phyloP scores from a whole-genome alignment of 495 filamentous ascomycete species.

The Aspergillus nanangensis region DNA sequence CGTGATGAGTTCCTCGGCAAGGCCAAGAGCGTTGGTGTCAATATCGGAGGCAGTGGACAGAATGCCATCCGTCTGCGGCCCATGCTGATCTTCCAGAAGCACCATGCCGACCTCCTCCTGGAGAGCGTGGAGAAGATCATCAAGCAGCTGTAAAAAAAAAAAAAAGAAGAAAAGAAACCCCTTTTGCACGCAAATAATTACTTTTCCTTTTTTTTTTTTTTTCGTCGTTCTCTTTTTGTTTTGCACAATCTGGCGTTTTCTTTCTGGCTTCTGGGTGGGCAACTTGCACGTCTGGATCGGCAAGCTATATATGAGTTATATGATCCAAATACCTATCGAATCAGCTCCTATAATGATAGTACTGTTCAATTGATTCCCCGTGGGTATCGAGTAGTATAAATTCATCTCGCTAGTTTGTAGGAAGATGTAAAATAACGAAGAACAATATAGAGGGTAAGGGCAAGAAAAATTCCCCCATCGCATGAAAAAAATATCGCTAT shows the following conservation, averaged over 20 bases:
- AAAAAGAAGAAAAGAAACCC: too few relatives aligned
- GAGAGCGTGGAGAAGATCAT: conserved; percentile 74
- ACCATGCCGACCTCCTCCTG: conserved; percentile 69
- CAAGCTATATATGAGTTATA: conserved; percentile 2
- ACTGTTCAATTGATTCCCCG: not conserved
- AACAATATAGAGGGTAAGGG: not conserved
- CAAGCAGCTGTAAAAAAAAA: conserved; percentile 43
- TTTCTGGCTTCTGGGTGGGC: not conserved
- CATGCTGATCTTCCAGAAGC: conserved; percentile 94
- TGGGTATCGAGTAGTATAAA: conserved; percentile 9
- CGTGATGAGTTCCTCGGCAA: conserved; percentile 80
- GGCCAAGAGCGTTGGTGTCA: conserved; percentile 73
- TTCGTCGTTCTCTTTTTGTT: not conserved
- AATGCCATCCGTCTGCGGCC: conserved; percentile 80
- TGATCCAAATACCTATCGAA: too few relatives aligned
- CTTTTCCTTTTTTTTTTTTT: conserved; percentile 5
- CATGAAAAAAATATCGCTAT: too few relatives aligned
- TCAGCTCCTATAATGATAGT: too few relatives aligned
- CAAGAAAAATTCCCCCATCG: conserved; percentile 10
- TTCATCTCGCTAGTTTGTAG: not conserved
- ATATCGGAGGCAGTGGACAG: conserved; percentile 86
- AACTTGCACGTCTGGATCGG: conserved; percentile 2
- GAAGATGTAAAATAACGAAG: too few relatives aligned
- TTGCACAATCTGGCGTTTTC: conserved; percentile 11
- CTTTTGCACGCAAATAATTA: not conserved